Conservation (phyloP, 2,329 filamentous ascomycete genomes). For the Exophiala viscosa region DNA sequence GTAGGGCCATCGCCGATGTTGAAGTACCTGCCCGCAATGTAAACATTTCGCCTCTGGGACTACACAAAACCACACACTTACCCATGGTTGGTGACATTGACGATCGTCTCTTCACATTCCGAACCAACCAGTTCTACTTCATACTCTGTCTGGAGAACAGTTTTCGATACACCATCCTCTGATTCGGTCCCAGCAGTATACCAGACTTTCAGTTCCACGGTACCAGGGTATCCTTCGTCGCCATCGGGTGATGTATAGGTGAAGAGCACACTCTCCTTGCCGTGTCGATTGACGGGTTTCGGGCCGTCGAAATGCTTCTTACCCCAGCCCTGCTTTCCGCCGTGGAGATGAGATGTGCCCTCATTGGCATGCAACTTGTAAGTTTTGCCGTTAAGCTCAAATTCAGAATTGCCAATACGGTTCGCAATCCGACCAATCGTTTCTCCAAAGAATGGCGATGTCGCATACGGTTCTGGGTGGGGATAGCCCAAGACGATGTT, state of each 20-base stretch:
- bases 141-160: conserved; percentile 80
- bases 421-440: conserved; percentile 86
- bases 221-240: conserved; percentile 87
- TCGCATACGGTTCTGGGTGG: conserved; percentile 70
- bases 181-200: conserved; percentile 72
- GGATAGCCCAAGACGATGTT: conserved; percentile 91
- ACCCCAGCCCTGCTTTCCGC: conserved; percentile 72
- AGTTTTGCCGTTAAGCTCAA: conserved; percentile 67
- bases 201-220: conserved; percentile 70
- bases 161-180: conserved; percentile 56
- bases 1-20: conserved; percentile 59
- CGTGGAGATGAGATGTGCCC: conserved; percentile 72
- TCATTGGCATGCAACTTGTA: conserved; percentile 75
- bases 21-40: conserved; percentile 55
- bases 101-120: conserved; percentile 77
- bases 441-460: conserved; percentile 80
- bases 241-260: conserved; percentile 62
- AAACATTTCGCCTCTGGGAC: neutral
- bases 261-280: conserved; percentile 65
- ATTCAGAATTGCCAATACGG: conserved; percentile 68
- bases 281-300: conserved; percentile 51
- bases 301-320: conserved; percentile 75
- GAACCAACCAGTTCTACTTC: conserved; percentile 75
- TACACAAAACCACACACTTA: conserved; percentile 38
- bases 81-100: conserved; percentile 97